Evolutionary conservation across 495 filamentous ascomycete genomes (phyloP).

Genomic region (Aspergillus sclerotioniger): DNA sequence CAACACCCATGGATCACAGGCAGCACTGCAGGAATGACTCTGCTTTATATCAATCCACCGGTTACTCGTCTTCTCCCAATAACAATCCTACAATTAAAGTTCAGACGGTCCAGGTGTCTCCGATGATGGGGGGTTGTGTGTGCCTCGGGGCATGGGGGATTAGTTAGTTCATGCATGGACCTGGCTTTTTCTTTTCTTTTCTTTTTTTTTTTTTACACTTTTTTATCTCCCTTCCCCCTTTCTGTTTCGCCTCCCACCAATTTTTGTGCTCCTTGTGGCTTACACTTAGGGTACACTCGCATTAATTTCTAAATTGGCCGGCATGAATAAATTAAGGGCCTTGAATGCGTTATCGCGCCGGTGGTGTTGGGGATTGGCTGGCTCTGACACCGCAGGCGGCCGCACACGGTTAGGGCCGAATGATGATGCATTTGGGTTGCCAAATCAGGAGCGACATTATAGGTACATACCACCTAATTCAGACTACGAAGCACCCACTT

Average conservation of each 20-base stretch:
- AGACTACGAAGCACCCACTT: background rate
- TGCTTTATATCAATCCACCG: background rate
- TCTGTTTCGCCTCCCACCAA: background rate
- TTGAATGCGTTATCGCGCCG: no score
- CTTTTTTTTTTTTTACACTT: background rate
- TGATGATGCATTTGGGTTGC: constrained; percentile 8
- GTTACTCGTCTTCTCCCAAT: background rate
- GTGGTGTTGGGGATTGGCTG: no score
- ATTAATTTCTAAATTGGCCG: no score
- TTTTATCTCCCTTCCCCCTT: constrained; percentile 2
- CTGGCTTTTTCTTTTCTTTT: constrained; percentile 3
- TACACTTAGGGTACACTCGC: background rate
- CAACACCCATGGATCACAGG: constrained; percentile 2
- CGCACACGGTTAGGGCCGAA: no score
- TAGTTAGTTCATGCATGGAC: background rate
- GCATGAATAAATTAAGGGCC: no score
- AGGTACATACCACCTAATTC: background rate
- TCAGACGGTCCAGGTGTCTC: background rate
- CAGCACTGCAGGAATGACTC: background rate
- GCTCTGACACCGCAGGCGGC: no score
- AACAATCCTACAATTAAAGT: background rate
- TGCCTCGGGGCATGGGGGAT: constrained; percentile 14
- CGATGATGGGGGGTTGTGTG: background rate
- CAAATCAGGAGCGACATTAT: constrained; percentile 9
- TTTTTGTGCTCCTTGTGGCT: background rate